Conservation (phyloP, 805 yeast genomes). For the Zygoascus biomembranicola region DNA sequence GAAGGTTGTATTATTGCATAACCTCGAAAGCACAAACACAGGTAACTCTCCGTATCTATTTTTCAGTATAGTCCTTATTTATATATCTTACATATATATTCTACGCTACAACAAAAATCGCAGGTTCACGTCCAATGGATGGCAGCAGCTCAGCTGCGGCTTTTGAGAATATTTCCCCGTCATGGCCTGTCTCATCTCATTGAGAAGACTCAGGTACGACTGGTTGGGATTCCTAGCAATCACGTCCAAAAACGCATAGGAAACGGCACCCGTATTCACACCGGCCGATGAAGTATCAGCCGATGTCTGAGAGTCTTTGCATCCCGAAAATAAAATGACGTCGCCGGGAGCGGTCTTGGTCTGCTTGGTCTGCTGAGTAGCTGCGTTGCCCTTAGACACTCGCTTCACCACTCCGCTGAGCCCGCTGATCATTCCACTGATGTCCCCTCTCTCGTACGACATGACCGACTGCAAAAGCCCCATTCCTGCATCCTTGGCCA, state of each 20-base stretch:
- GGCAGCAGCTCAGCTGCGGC: slow-evolving; percentile 56
- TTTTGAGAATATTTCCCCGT: slow-evolving; percentile 63
- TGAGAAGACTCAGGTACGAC: slow-evolving; percentile 58
- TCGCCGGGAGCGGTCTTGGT: slow-evolving; percentile 69
- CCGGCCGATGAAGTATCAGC: slow-evolving; percentile 77
- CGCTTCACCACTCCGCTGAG: slow-evolving; percentile 31
- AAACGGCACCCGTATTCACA: slow-evolving; percentile 74
- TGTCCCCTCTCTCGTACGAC: slow-evolving; percentile 55
- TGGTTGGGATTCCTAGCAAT: slow-evolving; percentile 54
- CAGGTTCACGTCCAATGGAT: slow-evolving; percentile 9
- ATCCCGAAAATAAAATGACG: slow-evolving; percentile 67
- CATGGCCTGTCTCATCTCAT: slow-evolving; percentile 60
- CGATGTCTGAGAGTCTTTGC: slow-evolving; percentile 75
- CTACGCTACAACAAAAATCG: background rate
- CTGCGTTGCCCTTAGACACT: slow-evolving; percentile 30
- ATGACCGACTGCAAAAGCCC: slow-evolving; percentile 53
- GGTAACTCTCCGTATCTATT: no score
- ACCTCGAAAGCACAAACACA: no score
- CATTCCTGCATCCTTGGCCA: slow-evolving; percentile 65
- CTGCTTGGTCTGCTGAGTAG: slow-evolving; percentile 38
- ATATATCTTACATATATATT: background rate
- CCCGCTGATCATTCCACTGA: slow-evolving; percentile 37
- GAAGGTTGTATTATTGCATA: slow-evolving; percentile 9
- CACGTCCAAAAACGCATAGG: slow-evolving; percentile 66
- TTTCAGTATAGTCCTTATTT: no score